A percentile compares a stretch with the other conserved stretches of the same genome.
These are phyloP conservation scores for Spergularia bocconei DNA, from an alignment of 148 eudicot species.

Conservation along the genomic window DNA sequence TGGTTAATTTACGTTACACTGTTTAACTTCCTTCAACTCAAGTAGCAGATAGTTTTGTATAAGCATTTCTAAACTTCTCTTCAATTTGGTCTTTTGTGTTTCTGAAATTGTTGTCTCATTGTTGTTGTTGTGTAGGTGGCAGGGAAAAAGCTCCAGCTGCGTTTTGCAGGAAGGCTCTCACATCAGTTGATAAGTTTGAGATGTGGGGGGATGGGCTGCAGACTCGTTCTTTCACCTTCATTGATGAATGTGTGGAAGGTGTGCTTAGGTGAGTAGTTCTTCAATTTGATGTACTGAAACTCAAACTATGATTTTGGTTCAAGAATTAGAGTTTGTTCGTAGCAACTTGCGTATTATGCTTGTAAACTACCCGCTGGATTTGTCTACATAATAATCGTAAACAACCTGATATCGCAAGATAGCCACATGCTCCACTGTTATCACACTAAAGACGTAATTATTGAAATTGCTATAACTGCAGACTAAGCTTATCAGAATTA, in stretches of 20 bases:
- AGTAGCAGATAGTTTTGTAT: neutral
- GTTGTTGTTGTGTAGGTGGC: slow-evolving; percentile 32
- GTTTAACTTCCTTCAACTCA: neutral
- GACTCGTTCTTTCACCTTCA: slow-evolving; percentile 56
- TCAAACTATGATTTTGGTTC: no score
- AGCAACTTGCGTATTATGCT: neutral
- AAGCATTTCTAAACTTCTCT: neutral
- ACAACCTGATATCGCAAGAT: no score
- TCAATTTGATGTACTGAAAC: neutral
- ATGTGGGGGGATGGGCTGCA: slow-evolving; percentile 63
- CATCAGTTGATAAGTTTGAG: slow-evolving; percentile 52
- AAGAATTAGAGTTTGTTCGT: neutral
- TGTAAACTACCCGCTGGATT: neutral
- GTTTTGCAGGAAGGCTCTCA: slow-evolving; percentile 50
- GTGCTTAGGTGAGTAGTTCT: slow-evolving; percentile 42
- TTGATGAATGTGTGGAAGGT: slow-evolving; percentile 61
- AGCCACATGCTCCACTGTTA: neutral
- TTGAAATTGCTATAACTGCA: neutral
- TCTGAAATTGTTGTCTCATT: neutral
- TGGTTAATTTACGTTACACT: neutral
- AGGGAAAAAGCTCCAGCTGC: slow-evolving; percentile 65
- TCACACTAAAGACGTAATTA: neutral
- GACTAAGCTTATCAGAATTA: neutral
- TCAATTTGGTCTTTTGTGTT: neutral
- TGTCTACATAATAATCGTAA: no score